These are phyloP conservation scores for Cubamyces sp. DNA, from an alignment of 768 basidiomycete species.

Conservation along the genomic window DNA sequence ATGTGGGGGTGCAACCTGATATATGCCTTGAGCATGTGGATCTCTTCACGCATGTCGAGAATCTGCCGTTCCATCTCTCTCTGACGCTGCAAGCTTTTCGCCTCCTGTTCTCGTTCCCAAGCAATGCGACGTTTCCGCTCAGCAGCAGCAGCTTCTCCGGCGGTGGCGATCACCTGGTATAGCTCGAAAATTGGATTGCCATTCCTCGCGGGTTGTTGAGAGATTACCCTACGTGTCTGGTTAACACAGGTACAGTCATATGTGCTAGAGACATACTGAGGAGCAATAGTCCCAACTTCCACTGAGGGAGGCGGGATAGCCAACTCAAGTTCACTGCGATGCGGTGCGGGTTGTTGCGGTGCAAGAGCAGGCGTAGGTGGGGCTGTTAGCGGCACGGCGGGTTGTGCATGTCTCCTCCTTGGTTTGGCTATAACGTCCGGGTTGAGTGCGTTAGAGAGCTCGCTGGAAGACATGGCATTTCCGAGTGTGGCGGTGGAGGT, in stretches of 20 bases:
- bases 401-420: slow-evolving; percentile 5
- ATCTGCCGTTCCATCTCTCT: slow-evolving; percentile 63
- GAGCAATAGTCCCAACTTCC: slow-evolving; percentile 19
- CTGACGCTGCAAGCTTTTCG: slow-evolving; percentile 54
- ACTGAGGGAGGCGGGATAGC: slow-evolving; percentile 50
- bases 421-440: slow-evolving; percentile 54
- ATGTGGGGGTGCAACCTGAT: slow-evolving; percentile 32
- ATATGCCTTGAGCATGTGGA: slow-evolving; percentile 48
- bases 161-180: slow-evolving; percentile 57
- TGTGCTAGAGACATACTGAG: slow-evolving; percentile 4
- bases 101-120: slow-evolving; percentile 77
- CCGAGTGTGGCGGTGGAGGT: slow-evolving; percentile 3
- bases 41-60: slow-evolving; percentile 56
- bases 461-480: slow-evolving; percentile 62
- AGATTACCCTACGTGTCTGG: slow-evolving; percentile 4
- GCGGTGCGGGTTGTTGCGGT: slow-evolving; percentile 49
- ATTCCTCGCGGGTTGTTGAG: slow-evolving; percentile 22
- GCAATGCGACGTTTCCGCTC: slow-evolving; percentile 60
- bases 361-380: slow-evolving; percentile 20
- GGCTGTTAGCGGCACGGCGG: not conserved
- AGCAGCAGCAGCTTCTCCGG: slow-evolving; percentile 60
- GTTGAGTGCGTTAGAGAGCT: slow-evolving; percentile 80
- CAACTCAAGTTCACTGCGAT: slow-evolving; percentile 67
- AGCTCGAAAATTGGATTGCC: slow-evolving; percentile 56
- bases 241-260: not conserved